phyloP scores from a whole-genome alignment of 805 yeast species.

The Starmerella geochares region DNA sequence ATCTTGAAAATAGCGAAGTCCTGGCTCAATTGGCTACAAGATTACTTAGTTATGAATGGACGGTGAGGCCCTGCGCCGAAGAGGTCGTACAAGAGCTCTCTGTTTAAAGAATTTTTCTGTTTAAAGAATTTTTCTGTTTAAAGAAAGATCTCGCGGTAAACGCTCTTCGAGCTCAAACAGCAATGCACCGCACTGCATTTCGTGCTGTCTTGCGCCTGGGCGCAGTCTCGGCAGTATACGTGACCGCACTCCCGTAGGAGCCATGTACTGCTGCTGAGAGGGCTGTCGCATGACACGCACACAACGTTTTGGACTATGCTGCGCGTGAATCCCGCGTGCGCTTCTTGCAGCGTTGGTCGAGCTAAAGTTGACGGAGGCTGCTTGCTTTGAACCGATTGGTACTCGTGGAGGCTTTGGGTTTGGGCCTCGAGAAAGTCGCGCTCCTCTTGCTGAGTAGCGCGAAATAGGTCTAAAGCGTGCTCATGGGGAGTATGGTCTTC shows the following conservation, averaged over 20 bases:
- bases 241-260: slow-evolving; percentile 16
- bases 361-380: background rate
- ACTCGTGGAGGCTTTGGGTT: background rate
- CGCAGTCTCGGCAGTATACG: slow-evolving; percentile 10
- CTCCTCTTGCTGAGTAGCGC: background rate
- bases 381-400: too few species aligned
- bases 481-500: background rate
- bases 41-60: slow-evolving; percentile 16
- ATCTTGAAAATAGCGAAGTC: background rate
- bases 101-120: background rate
- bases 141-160: background rate
- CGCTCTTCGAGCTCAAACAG: too few species aligned
- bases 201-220: background rate
- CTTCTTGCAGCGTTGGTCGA: background rate
- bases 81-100: slow-evolving; percentile 1
- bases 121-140: background rate
- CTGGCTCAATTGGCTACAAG: slow-evolving; percentile 2
- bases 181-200: background rate
- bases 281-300: background rate
- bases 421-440: background rate
- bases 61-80: slow-evolving; percentile 14
- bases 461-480: background rate
- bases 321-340: background rate
- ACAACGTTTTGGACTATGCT: background rate
- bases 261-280: background rate